These are phyloP conservation scores for Diaporthe sp. DNA, from an alignment of 2,329 filamentous ascomycete species.

Conservation along the genomic window DNA sequence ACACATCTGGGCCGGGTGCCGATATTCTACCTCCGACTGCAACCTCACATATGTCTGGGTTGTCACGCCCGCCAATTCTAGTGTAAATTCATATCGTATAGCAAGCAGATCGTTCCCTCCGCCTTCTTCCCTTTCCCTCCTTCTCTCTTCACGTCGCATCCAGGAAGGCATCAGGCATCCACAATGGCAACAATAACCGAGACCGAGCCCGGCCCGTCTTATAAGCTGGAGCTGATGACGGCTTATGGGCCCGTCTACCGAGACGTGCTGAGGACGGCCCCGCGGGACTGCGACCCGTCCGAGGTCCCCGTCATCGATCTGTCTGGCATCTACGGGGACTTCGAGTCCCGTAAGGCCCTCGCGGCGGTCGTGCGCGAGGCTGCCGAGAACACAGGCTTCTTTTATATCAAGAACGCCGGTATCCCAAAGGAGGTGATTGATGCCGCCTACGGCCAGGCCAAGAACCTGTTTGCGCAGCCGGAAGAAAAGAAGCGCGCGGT, in stretches of 20 bases:
- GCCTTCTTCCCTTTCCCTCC: too few species aligned
- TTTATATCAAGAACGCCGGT: slow-evolving; percentile 61
- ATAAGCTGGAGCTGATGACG: slow-evolving; percentile 58
- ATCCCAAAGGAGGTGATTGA: slow-evolving; percentile 51
- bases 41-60: not conserved
- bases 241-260: slow-evolving; percentile 59
- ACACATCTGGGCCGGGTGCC: not conserved
- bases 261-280: slow-evolving; percentile 55
- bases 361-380: slow-evolving; percentile 54
- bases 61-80: not conserved
- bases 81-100: not conserved
- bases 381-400: slow-evolving; percentile 59
- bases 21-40: slow-evolving; percentile 4
- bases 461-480: slow-evolving; percentile 49
- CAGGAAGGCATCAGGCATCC: too few species aligned
- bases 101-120: too few species aligned
- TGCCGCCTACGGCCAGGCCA: slow-evolving; percentile 40
- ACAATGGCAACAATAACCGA: slow-evolving; percentile 39
- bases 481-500: slow-evolving; percentile 45
- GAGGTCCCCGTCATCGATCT: slow-evolving; percentile 63
- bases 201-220: slow-evolving; percentile 43
- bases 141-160: too few species aligned
- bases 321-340: slow-evolving; percentile 49
- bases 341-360: slow-evolving; percentile 51
- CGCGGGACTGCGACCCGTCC: slow-evolving; percentile 52